Evolutionary conservation across 2,329 filamentous ascomycete genomes (phyloP).

Genomic region (Zymoseptoria passerinii): DNA sequence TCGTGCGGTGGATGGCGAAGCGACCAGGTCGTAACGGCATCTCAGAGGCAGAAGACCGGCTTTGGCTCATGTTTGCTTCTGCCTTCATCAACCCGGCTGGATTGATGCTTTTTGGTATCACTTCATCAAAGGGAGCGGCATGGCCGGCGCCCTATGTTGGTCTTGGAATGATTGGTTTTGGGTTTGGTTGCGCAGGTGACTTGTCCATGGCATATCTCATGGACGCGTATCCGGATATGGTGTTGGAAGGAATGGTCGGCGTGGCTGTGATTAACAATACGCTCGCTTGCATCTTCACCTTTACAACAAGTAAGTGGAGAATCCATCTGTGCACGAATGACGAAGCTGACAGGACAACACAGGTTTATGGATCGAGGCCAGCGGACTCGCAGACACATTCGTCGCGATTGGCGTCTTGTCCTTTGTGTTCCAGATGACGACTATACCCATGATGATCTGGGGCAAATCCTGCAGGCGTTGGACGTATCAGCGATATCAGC

Average conservation of each 20-base stretch:
- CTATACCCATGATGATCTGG: slow-evolving; percentile 48
- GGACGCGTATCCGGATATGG: slow-evolving; percentile 50
- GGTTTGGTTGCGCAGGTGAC: slow-evolving; percentile 52
- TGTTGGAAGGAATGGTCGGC: slow-evolving; percentile 51
- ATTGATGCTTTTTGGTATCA: slow-evolving; percentile 48
- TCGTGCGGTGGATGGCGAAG: slow-evolving; percentile 48
- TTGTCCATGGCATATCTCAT: slow-evolving; percentile 45
- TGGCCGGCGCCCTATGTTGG: slow-evolving; percentile 49
- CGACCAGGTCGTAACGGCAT: slow-evolving; percentile 41
- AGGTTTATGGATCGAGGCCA: slow-evolving; percentile 40
- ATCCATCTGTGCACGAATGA: too few relatives aligned
- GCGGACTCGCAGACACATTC: slow-evolving; percentile 41
- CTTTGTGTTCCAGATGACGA: slow-evolving; percentile 44
- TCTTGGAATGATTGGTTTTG: slow-evolving; percentile 51
- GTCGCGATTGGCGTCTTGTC: slow-evolving; percentile 46
- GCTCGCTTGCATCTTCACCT: slow-evolving; percentile 48
- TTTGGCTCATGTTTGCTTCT: slow-evolving; percentile 46
- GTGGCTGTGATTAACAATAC: slow-evolving; percentile 51
- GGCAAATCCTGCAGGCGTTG: slow-evolving; percentile 44
- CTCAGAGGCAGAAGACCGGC: slow-evolving; percentile 48
- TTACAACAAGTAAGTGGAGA: slow-evolving; percentile 31
- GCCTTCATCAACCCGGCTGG: slow-evolving; percentile 44
- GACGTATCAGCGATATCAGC: slow-evolving; percentile 32
- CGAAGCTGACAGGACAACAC: neutral
- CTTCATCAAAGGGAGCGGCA: slow-evolving; percentile 42